Evolutionary conservation across 2,329 filamentous ascomycete species (phyloP).

Genomic region (Fusarium piperis): DNA sequence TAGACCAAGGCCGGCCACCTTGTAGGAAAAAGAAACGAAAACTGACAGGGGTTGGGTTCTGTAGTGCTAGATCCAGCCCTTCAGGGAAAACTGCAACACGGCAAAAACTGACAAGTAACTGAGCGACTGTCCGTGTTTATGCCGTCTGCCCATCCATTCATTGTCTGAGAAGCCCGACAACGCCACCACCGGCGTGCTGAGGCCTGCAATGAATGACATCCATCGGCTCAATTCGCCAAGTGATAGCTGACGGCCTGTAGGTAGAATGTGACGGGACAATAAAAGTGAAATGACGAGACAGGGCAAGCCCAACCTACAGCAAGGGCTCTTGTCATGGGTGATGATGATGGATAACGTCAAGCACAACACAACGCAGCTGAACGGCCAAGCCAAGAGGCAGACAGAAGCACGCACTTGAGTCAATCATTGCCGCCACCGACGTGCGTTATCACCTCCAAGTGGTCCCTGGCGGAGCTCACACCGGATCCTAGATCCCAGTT

Average conservation of each 20-base stretch:
- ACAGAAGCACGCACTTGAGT: neutral
- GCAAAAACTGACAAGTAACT: slow-evolving; percentile 14
- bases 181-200: slow-evolving; percentile 16
- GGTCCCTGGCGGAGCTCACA: neutral
- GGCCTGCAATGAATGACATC: slow-evolving; percentile 14
- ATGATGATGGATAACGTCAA: neutral
- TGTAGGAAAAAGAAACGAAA: slow-evolving; percentile 27
- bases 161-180: slow-evolving; percentile 8
- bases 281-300: neutral
- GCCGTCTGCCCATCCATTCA: slow-evolving; percentile 1
- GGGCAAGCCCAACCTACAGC: neutral
- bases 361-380: slow-evolving; percentile 7
- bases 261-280: neutral
- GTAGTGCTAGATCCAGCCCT: slow-evolving; percentile 5
- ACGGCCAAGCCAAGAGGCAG: neutral
- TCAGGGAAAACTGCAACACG: neutral
- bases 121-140: neutral
- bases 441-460: slow-evolving; percentile 13
- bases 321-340: neutral
- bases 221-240: neutral
- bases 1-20: slow-evolving; percentile 4
- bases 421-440: slow-evolving; percentile 21
- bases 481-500: slow-evolving; percentile 11
- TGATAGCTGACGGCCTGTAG: neutral
- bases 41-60: slow-evolving; percentile 28